Conservation (phyloP, 2,329 filamentous ascomycete genomes). For the Scedosporium minutisporum region DNA sequence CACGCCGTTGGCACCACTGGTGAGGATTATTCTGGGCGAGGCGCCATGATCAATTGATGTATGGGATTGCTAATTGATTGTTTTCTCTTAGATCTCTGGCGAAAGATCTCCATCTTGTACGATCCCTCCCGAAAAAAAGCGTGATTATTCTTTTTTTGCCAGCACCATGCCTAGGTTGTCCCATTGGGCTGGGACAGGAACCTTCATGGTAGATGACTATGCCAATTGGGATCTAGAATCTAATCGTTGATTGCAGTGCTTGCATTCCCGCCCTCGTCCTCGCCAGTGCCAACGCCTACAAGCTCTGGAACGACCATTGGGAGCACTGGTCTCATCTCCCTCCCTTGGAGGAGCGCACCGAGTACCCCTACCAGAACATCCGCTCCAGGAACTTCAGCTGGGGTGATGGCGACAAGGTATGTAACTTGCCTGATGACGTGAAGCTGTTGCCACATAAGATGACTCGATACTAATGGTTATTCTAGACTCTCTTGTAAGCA, state of each 20-base stretch:
- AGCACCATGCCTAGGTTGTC: not conserved
- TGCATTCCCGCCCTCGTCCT: slow-evolving; percentile 65
- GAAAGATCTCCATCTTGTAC: slow-evolving; percentile 93
- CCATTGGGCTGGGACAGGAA: not conserved
- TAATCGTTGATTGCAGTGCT: slow-evolving; percentile 41
- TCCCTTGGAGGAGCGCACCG: slow-evolving; percentile 78
- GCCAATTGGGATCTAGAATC: slow-evolving; percentile 3
- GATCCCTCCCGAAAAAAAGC: slow-evolving; percentile 22
- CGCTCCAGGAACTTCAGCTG: slow-evolving; percentile 91
- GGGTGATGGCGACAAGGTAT: slow-evolving; percentile 91
- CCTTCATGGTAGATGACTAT: not conserved
- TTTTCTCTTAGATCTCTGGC: slow-evolving; percentile 67
- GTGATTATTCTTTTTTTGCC: not conserved
- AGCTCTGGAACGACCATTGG: slow-evolving; percentile 94
- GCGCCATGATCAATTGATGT: slow-evolving; percentile 7
- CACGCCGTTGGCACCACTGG: slow-evolving; percentile 79
- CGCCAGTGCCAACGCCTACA: slow-evolving; percentile 72
- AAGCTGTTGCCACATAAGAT: slow-evolving; percentile 1
- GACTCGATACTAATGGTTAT: slow-evolving; percentile 15
- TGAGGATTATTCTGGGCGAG: slow-evolving; percentile 35
- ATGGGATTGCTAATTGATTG: slow-evolving; percentile 9
- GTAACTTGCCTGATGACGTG: slow-evolving; percentile 18
- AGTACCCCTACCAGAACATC: slow-evolving; percentile 98
- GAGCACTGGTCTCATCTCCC: slow-evolving; percentile 83
- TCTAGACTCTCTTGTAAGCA: slow-evolving; percentile 59